A percentile compares a stretch with the other conserved stretches of the same genome.
Conservation (phyloP, 306 rosid species). For the Cicer cuneatum region DNA sequence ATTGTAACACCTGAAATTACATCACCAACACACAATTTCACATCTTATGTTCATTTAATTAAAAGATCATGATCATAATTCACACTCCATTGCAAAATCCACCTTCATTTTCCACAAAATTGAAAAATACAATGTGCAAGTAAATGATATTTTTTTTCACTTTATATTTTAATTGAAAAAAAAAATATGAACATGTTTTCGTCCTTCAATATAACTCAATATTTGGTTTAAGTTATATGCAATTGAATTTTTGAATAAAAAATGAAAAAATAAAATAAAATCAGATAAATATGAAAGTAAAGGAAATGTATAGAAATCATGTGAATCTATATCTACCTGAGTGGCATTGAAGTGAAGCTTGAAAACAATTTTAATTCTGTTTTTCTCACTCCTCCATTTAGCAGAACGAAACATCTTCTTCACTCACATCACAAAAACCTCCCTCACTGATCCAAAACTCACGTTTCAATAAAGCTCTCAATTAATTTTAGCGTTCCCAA, state of each 20-base stretch:
- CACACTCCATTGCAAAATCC: not conserved
- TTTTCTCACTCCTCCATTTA: slow-evolving; percentile 92
- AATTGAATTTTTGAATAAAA: not conserved
- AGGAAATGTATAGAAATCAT: not conserved
- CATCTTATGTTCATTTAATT: not conserved
- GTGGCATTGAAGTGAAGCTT: slow-evolving; percentile 82
- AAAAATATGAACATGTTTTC: too few species aligned
- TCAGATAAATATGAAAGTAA: not conserved
- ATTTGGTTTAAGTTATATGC: not conserved
- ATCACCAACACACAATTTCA: slow-evolving; percentile 19
- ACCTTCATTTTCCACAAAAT: slow-evolving; percentile 36
- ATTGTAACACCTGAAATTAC: slow-evolving; percentile 68
- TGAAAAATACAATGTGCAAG: not conserved
- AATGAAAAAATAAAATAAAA: not conserved
- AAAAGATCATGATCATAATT: not conserved
- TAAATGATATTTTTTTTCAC: not conserved
- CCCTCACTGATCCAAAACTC: slow-evolving; percentile 24
- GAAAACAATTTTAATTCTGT: slow-evolving; percentile 73
- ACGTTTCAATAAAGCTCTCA: slow-evolving; percentile 41
- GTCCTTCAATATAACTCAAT: slow-evolving; percentile 38
- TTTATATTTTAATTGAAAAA: slow-evolving; percentile 1
- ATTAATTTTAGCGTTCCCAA: not conserved
- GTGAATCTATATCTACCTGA: slow-evolving; percentile 64
- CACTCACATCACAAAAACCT: slow-evolving; percentile 24
- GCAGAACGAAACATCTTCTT: slow-evolving; percentile 78